Percentiles rank a stretch among this genome's conserved stretches.
Conservation (phyloP, 371 early-diverging fungal genomes). For the Mucor saturninus region DNA sequence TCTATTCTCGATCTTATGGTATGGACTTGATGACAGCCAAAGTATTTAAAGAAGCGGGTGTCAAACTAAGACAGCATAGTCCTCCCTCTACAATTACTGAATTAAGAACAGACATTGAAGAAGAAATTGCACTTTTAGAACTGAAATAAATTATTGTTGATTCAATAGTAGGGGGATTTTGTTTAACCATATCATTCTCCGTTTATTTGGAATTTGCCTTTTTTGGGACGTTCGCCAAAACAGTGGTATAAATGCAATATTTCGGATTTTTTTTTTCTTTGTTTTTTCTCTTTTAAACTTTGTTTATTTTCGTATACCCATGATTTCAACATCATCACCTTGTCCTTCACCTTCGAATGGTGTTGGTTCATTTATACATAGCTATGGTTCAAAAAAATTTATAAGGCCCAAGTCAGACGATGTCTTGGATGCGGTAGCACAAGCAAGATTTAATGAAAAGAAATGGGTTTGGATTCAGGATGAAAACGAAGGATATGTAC, state of each 20-base stretch:
- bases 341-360: constrained; percentile 12
- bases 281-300: constrained; percentile 9
- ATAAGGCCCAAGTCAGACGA: constrained; percentile 43
- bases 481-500: constrained; percentile 11
- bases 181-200: not conserved
- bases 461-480: constrained; percentile 27
- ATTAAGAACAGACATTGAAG: constrained; percentile 32
- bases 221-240: constrained; percentile 24
- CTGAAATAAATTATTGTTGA: constrained; percentile 9
- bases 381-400: constrained; percentile 53
- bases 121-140: constrained; percentile 17
- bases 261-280: not conserved
- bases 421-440: constrained; percentile 72
- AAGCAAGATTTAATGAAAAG: constrained; percentile 37
- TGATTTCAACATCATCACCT: constrained; percentile 15
- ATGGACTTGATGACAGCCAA: constrained; percentile 87
- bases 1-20: constrained; percentile 85
- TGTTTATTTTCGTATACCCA: not conserved
- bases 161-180: not conserved
- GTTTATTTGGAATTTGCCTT: constrained; percentile 23
- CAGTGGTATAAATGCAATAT: constrained; percentile 5
- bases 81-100: constrained; percentile 59
- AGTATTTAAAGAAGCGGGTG: constrained; percentile 82
- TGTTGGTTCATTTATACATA: constrained; percentile 54
- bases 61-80: constrained; percentile 80